Base-by-base conservation (phyloP, 225 moss, liverwort and hornwort species). In the Marchantia paleacea region DNA sequence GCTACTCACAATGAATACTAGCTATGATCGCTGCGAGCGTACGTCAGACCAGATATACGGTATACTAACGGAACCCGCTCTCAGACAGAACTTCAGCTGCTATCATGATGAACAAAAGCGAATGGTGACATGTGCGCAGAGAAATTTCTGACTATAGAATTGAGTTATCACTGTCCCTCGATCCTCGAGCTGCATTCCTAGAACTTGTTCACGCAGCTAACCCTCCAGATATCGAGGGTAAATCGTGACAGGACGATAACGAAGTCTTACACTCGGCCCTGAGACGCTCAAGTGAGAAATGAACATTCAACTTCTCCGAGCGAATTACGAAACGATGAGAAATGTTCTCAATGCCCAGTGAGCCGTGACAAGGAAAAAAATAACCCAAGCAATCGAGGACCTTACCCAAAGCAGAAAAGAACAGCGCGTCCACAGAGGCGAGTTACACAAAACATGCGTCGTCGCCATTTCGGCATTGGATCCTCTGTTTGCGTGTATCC, bases 331-430 rank as follows among this genome's bases (percentile, higher is more conserved):
- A 66, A 10, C 12, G 4, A 66, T 29, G 64, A 10, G 66, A 28
- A 29, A 29, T 24, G 29, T 6, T 25, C 26, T 66, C 28, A 3
- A 0, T 3, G 16, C 15, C 24, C 9, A 62, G 7, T 24, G 9
- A 62, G 62, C 66, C 26, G 20, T 66, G 66, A 13, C 20, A n/a
- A 9, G 47, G 14, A 72, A 13, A 20, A 16, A 6, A 12, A 47
- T 1, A 47, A 47, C 12, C 11, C 18, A 60, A 26, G 15, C 9
- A 22, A 67, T 29, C 6, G 63, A 61, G 8, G 20, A 83, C 67
- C 64, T 73, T 78, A 96, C 95, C 95, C 95, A 31, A 91, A 96
- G 86, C 92, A 92, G 85, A 91, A 93, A 12, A 96, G 84, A 55
- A 96, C 73, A 31, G 83, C 85, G 11, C 95, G 95, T 25, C 86